Evolutionary conservation across 2,329 filamentous ascomycete species (phyloP).

Genomic region (Hymenoscyphus infarciens): DNA sequence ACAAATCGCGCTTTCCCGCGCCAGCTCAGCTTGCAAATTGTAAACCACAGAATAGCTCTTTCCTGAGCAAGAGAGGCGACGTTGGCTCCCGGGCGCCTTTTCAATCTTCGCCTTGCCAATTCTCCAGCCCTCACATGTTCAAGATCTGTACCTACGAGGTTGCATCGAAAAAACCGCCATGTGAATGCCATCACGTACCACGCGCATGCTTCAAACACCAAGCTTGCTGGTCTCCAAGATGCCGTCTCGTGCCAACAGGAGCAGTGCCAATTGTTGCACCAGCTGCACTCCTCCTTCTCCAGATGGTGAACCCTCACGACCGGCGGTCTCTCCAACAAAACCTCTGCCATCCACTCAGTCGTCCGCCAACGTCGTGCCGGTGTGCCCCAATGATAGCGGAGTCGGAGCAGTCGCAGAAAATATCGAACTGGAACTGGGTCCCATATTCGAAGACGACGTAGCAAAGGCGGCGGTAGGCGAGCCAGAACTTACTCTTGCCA

Average conservation of each 20-base stretch:
- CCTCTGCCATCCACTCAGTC: conserved; percentile 4
- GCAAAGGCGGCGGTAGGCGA: not conserved
- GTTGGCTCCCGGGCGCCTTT: not conserved
- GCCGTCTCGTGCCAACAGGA: conserved; percentile 5
- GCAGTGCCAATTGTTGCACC: conserved; percentile 28
- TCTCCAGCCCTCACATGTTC: not conserved
- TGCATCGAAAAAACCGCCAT: not conserved
- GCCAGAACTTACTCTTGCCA: not conserved
- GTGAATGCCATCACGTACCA: not conserved
- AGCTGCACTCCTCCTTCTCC: conserved; percentile 32
- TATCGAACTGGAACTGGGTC: conserved; percentile 23
- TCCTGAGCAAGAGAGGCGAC: not conserved
- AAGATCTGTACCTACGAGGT: not conserved
- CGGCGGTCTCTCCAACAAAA: conserved; percentile 13
- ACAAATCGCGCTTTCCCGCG: not conserved
- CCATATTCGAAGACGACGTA: conserved; percentile 26
- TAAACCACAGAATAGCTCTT: not conserved
- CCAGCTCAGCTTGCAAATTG: not conserved
- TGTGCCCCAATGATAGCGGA: conserved; percentile 5
- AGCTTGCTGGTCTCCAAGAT: not conserved
- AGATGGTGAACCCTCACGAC: conserved; percentile 28
- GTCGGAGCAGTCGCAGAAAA: conserved; percentile 17
- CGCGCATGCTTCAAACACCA: not conserved
- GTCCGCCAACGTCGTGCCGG: conserved; percentile 9
- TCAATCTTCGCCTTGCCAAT: not conserved